Evolutionary conservation across 1,284 basidiomycete species (phyloP).

Genomic region (Neonothopanus nambi): DNA sequence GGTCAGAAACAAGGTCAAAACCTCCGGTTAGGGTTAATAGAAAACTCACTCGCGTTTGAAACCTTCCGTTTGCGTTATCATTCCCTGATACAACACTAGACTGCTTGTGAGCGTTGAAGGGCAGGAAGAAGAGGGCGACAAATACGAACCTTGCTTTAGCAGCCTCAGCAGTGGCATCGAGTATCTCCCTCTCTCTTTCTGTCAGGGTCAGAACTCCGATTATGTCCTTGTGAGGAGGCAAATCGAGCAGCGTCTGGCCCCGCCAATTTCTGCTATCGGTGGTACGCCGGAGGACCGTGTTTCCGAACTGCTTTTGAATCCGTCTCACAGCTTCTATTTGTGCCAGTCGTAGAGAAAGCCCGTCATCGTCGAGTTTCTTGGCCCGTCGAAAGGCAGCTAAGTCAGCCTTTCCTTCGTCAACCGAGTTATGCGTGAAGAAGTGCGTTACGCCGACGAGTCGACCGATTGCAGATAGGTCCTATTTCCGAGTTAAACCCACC

Average conservation of each 20-base stretch:
- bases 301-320: slow-evolving; percentile 23
- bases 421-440: slow-evolving; percentile 24
- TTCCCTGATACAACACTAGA: no score
- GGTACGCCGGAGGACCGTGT: slow-evolving; percentile 23
- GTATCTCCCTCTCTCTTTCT: slow-evolving; percentile 22
- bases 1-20: neutral
- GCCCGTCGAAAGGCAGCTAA: slow-evolving; percentile 17
- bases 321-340: slow-evolving; percentile 17
- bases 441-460: slow-evolving; percentile 26
- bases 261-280: slow-evolving; percentile 20
- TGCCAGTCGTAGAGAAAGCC: neutral
- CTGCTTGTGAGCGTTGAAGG: no score
- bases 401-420: slow-evolving; percentile 26
- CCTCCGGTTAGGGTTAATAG: no score
- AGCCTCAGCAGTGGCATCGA: slow-evolving; percentile 17
- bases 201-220: slow-evolving; percentile 22
- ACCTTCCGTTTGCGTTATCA: slow-evolving; percentile 12
- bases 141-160: slow-evolving; percentile 24
- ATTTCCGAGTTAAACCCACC: neutral
- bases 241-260: slow-evolving; percentile 18
- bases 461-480: slow-evolving; percentile 32
- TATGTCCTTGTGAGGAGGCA: slow-evolving; percentile 23
- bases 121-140: slow-evolving; percentile 15
- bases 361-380: slow-evolving; percentile 22
- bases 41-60: slow-evolving; percentile 27